These are phyloP conservation scores for Arachnopeziza araneosa DNA, from an alignment of 2,329 filamentous ascomycete species.

Conservation along the genomic window DNA sequence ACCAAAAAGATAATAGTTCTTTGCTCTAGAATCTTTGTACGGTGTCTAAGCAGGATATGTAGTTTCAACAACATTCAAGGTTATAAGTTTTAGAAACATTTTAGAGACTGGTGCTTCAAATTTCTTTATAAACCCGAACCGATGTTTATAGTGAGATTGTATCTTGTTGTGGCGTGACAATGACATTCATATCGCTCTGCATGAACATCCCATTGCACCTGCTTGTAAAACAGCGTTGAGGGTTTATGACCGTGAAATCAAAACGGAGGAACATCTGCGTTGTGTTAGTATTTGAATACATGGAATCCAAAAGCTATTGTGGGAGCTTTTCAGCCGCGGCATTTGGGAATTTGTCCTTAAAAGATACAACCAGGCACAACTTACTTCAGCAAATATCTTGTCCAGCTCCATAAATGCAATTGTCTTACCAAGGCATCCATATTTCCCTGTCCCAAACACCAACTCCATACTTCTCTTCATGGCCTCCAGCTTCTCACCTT, in stretches of 20 bases:
- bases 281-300: background rate
- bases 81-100: too few species aligned
- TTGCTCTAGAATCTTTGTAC: too few species aligned
- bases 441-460: conserved; percentile 41
- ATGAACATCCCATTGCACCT: conserved; percentile 5
- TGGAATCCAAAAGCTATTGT: too few species aligned
- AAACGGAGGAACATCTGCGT: conserved; percentile 11
- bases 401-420: conserved; percentile 45
- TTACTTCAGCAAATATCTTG: conserved; percentile 44
- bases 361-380: background rate
- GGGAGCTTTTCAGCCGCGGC: too few species aligned
- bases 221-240: conserved; percentile 7
- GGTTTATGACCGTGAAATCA: conserved; percentile 3
- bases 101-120: background rate
- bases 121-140: background rate
- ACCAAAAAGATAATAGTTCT: too few species aligned
- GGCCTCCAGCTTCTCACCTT: conserved; percentile 13
- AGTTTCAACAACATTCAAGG: too few species aligned
- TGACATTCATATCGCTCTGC: conserved; percentile 4
- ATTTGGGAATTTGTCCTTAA: too few species aligned
- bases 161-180: background rate
- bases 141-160: background rate
- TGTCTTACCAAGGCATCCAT: conserved; percentile 41
- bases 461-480: conserved; percentile 39
- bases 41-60: too few species aligned